Evolutionary conservation across 192 early-diverging fungal species (phyloP), one percentile per base, ranked within the genome.

Genomic region (Pilaira anomala): DNA sequence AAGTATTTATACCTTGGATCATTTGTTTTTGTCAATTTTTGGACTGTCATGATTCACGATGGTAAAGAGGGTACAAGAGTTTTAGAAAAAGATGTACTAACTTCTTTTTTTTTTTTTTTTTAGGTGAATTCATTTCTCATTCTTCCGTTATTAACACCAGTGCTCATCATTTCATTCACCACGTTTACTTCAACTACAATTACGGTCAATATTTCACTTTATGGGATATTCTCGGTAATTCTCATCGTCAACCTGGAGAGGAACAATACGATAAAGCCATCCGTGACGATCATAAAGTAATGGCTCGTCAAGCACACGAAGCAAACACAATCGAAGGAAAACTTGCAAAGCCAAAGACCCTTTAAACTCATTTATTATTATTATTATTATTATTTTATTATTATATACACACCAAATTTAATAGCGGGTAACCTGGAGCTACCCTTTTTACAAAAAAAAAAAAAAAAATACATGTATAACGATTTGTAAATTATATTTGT

Each of bases 161-260:
- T 2, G 97, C 97, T 8, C 97, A 99, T 69, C 97, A 99, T 69
- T 87, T 92, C n/a, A 86, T 99, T 29, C 97, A 99, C 68, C 97
- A 99, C 67, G 69, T 95, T 48, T 95, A 99, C 78, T 99, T 99
- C 76, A 96, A 97, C 83, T 99, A 97, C 85, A 99, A 99, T 80
- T 99, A 94, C 69, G 97, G 97, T 2, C 97, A 99, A 79, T 98
- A 96, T 75, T 93, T 92, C 19, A 98, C 96, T 12, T 63, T 98
- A n/a, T 98, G 94, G 89, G 94, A 92, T 65, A 83, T 85, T 29
- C 1, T 87, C 13, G 86, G 86, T 59, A 78, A 81, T 11, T 83
- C 88, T 30, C 85, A 89, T 62, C 83, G 90, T 50, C 79, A 84
- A 56, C 90, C 90, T 0, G 79, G 80, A 7, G 72, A 73, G 8